Evolutionary conservation across 1,284 basidiomycete genomes (phyloP).

Genomic region (Marasmius tenuissimus): DNA sequence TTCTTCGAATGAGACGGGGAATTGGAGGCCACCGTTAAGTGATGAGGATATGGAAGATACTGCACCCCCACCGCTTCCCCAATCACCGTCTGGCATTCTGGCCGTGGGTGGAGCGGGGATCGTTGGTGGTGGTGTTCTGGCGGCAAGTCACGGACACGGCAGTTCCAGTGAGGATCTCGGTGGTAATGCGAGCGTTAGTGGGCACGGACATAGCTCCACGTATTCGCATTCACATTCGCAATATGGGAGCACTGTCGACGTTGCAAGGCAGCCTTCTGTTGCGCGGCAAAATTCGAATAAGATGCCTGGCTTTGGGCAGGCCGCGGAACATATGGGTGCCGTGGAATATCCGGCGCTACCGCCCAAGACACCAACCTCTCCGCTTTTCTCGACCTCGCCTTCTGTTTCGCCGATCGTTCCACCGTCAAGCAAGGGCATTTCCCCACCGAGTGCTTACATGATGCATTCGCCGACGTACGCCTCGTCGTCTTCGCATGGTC

Average conservation of each 20-base stretch:
- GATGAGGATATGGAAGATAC: slow-evolving; percentile 7
- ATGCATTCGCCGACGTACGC: neutral
- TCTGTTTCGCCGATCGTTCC: neutral
- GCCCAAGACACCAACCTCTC: neutral
- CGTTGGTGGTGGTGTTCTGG: too few species aligned
- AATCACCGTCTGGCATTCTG: neutral
- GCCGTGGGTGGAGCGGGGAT: neutral
- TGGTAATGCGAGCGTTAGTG: slow-evolving; percentile 2
- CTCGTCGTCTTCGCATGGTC: slow-evolving; percentile 1
- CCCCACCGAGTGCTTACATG: neutral
- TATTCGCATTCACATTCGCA: neutral
- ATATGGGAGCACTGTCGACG: neutral
- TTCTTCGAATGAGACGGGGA: neutral
- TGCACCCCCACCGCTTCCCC: neutral
- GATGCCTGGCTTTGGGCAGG: slow-evolving; percentile 12
- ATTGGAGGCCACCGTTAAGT: slow-evolving; percentile 8
- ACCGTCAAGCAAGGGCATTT: neutral
- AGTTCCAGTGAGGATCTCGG: neutral
- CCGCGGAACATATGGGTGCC: slow-evolving; percentile 4
- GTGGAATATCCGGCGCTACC: neutral
- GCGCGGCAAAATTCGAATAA: neutral
- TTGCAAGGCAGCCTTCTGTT: neutral
- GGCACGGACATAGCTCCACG: slow-evolving; percentile 6
- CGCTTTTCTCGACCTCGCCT: neutral
- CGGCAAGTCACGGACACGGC: neutral